Conservation (phyloP, 805 yeast species). For the Metschnikowia drakensbergensis region DNA sequence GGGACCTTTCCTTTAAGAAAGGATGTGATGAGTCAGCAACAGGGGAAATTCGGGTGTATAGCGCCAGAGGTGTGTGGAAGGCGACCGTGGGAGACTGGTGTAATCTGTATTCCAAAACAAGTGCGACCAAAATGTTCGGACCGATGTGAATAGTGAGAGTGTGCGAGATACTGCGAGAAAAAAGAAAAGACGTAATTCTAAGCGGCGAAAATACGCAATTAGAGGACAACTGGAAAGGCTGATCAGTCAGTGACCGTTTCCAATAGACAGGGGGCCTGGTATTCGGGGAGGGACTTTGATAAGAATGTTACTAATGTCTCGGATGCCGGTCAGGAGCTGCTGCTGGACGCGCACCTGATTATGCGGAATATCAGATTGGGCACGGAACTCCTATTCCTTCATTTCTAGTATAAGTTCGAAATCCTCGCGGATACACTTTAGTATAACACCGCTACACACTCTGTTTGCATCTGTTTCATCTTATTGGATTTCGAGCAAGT, state of each 20-base stretch:
- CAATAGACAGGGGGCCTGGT: not conserved
- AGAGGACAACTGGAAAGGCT: not conserved
- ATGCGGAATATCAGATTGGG: slow-evolving; percentile 1
- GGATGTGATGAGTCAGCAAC: slow-evolving; percentile 7
- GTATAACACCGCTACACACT: too few species aligned
- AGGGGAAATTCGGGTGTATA: not conserved
- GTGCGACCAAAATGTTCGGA: slow-evolving; percentile 5
- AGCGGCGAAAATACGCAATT: not conserved
- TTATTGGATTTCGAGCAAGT: not conserved
- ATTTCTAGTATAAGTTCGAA: too few species aligned
- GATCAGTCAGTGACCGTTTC: not conserved
- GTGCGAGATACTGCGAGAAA: slow-evolving; percentile 5
- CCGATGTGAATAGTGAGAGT: slow-evolving; percentile 1
- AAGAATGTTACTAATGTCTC: not conserved
- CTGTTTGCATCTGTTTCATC: too few species aligned
- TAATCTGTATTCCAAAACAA: slow-evolving; percentile 1
- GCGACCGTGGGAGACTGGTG: not conserved
- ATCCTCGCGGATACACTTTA: too few species aligned
- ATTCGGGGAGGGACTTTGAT: not conserved
- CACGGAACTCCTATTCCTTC: not conserved
- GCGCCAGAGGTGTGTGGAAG: not conserved
- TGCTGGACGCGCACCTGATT: slow-evolving; percentile 2
- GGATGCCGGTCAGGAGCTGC: not conserved
- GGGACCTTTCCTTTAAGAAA: slow-evolving; percentile 1
- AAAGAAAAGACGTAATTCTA: slow-evolving; percentile 5